Evolutionary conservation across 2,329 filamentous ascomycete species (phyloP), one percentile per base, ranked within the genome.

Genomic region (Talaromyces atroroseus): DNA sequence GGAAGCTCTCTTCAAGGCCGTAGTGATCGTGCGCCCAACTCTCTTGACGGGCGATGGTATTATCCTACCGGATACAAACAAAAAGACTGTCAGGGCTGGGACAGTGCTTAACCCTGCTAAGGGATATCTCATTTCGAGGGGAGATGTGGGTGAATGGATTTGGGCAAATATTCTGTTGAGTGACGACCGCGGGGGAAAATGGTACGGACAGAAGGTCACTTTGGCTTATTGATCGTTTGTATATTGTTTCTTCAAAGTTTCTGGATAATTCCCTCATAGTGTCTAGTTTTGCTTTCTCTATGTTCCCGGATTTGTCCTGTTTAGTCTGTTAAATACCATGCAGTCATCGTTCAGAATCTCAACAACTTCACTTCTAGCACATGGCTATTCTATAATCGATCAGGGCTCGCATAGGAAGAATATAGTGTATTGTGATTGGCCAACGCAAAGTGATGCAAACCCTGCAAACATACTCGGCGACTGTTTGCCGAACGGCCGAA

Each of bases 131-230:
- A 70, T 74, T 51, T 61, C 63, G 12, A 60, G 71, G 34, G 68
- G 67, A 26, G 70, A 72, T 64, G 68, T 73, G 42, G 69, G 70
- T 1, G 57, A 61, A 53, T 73, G 69, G 66, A 66, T 73, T 24
- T 72, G 65, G 63, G 59, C 63, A 51, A 64, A 65, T 57, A 42
- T 65, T 49, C 58, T 63, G 42, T 59, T 54, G 54, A 60, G 59
- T 58, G 52, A 58, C 47, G 51, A 54, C 2, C 52, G 29, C n/a
- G 60, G 63, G 11, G 52, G 56, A 44, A 44, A 42, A 34, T 65
- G 63, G 64, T 60, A 60, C 48, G 64, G 62, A 8, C 52, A 61
- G 42, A 64, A 61, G 23, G 63, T 62, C 29, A 58, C 61, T 20
- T 56, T 66, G 51, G 62, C 63, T 45, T 52, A 56, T 48, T 58